These are phyloP conservation scores for Fusarium continuum DNA, from an alignment of 2,329 filamentous ascomycete species.

Conservation along the genomic window DNA sequence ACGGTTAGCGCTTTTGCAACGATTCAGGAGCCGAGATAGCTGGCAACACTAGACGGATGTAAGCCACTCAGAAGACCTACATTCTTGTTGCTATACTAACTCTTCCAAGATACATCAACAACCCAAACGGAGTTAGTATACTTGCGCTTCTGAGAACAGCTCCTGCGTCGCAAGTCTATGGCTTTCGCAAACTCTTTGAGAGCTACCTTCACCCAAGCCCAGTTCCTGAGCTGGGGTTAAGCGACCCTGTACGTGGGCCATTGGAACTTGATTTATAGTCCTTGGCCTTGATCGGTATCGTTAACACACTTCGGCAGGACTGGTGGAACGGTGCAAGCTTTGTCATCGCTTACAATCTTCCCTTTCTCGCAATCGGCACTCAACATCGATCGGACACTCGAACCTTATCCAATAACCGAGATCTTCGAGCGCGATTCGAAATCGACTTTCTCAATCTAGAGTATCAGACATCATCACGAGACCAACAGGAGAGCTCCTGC, in stretches of 20 bases:
- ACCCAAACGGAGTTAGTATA: conserved; percentile 3
- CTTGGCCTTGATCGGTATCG: too few relatives aligned
- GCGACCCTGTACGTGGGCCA: background rate
- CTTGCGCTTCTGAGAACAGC: conserved; percentile 1
- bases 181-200: background rate
- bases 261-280: background rate
- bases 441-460: conserved; percentile 1
- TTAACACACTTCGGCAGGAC: background rate
- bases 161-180: background rate
- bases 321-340: conserved; percentile 1
- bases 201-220: conserved; percentile 10
- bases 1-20: background rate
- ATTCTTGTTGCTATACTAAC: background rate
- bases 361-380: conserved; percentile 5
- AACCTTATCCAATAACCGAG: background rate
- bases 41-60: background rate
- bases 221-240: background rate
- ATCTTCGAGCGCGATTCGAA: background rate
- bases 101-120: conserved; percentile 18
- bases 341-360: conserved; percentile 8
- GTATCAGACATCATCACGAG: background rate
- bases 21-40: background rate
- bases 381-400: background rate
- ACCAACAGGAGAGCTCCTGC: background rate
- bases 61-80: background rate